Evolutionary conservation across 1,139 yeast species (phyloP).

Genomic region (Suhomyces ambrosiae): DNA sequence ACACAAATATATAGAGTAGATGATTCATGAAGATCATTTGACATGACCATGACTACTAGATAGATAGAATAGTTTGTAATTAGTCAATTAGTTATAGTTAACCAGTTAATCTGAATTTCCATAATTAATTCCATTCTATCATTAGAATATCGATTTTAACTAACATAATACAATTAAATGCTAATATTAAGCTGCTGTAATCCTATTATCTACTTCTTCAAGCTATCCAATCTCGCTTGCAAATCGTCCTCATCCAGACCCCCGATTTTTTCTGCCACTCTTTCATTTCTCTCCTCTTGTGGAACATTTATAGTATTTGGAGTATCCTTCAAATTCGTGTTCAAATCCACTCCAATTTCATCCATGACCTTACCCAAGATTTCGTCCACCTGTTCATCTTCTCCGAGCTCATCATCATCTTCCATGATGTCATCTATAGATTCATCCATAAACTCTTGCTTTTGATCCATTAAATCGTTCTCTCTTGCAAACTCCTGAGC

Average conservation of each 20-base stretch:
- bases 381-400: conserved; percentile 90
- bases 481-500: conserved; percentile 96
- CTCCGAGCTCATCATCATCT: conserved; percentile 64
- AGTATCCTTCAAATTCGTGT: conserved; percentile 64
- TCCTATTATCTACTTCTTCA: conserved; percentile 64
- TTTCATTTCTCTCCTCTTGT: conserved; percentile 29
- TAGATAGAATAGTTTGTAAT: conserved; percentile 1
- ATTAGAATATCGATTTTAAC: too few relatives aligned
- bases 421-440: conserved; percentile 96
- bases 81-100: too few relatives aligned
- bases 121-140: too few relatives aligned
- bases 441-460: conserved; percentile 98
- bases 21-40: not conserved
- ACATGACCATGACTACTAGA: not conserved
- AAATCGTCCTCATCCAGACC: conserved; percentile 73
- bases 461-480: conserved; percentile 95
- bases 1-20: conserved; percentile 45
- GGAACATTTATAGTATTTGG: conserved; percentile 54
- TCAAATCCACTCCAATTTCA: conserved; percentile 91
- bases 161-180: too few relatives aligned
- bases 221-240: conserved; percentile 84
- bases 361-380: conserved; percentile 89
- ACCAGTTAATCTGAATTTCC: too few relatives aligned
- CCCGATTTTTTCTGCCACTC: conserved; percentile 47
- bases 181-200: too few relatives aligned